Percentiles rank a stretch among this genome's conserved stretches.
phyloP scores from a whole-genome alignment of 2,329 filamentous ascomycete genomes.

The Ceratocystiopsis minuta region DNA sequence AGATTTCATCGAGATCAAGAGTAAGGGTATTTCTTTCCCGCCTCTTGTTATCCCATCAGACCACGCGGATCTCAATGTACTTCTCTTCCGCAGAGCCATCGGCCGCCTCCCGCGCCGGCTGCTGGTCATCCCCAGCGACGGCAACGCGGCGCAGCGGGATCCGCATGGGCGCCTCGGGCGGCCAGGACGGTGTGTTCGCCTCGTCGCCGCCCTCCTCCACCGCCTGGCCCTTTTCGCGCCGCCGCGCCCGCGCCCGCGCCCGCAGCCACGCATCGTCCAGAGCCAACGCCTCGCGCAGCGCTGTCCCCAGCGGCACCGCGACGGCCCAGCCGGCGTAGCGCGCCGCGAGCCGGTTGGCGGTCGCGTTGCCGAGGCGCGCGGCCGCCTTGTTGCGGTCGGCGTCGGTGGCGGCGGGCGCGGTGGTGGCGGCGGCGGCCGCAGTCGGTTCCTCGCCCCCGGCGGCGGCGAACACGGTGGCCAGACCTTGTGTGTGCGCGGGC shows the following conservation, averaged over 20 bases:
- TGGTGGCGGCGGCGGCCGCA: neutral
- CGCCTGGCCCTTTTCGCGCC: no score
- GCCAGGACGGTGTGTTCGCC: neutral
- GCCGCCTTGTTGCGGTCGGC: neutral
- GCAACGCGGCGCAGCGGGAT: slow-evolving; percentile 4
- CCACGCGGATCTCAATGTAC: slow-evolving; percentile 1
- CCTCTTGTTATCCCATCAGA: no score
- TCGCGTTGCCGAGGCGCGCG: neutral
- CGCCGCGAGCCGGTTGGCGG: slow-evolving; percentile 1
- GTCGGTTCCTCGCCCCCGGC: neutral
- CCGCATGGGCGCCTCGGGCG: slow-evolving; percentile 1
- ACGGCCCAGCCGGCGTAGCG: slow-evolving; percentile 7
- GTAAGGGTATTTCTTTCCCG: no score
- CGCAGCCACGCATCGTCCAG: slow-evolving; percentile 6
- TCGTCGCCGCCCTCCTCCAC: neutral
- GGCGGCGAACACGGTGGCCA: neutral
- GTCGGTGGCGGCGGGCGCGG: neutral
- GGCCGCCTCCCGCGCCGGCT: no score
- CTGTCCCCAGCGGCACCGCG: slow-evolving; percentile 4
- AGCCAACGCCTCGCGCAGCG: slow-evolving; percentile 5
- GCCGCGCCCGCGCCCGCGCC: neutral
- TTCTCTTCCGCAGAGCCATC: neutral
- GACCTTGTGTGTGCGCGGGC: neutral
- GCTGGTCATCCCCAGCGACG: no score
- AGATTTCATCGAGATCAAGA: no score